A percentile compares a stretch with the other conserved stretches of the same genome.
Conservation (phyloP, 306 rosid genomes). For the Quillaja saponaria region DNA sequence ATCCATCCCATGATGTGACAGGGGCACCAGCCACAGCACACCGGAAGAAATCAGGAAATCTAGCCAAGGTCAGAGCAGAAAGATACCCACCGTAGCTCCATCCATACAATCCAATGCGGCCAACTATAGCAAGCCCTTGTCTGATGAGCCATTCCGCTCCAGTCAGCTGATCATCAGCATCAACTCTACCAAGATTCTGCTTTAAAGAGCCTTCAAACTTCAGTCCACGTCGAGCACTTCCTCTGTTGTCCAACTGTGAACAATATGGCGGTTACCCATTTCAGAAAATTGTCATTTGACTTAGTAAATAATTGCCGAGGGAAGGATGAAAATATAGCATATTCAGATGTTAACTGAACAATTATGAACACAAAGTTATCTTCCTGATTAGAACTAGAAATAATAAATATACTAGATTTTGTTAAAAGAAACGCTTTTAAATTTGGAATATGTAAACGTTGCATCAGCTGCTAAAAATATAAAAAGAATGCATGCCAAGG, state of each 20-base stretch:
- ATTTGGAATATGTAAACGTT: conserved; percentile 21
- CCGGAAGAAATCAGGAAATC: conserved; percentile 69
- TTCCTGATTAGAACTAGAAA: neutral
- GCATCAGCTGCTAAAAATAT: conserved; percentile 1
- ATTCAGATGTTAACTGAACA: neutral
- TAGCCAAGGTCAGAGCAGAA: conserved; percentile 75
- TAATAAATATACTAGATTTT: no score
- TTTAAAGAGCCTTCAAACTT: conserved; percentile 74
- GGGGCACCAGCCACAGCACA: conserved; percentile 93
- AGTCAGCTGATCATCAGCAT: conserved; percentile 80
- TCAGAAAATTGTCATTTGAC: conserved; percentile 13
- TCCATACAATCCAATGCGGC: conserved; percentile 85
- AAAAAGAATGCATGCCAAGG: conserved; percentile 3
- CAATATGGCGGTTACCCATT: conserved; percentile 15
- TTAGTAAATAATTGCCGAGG: neutral
- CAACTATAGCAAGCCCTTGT: conserved; percentile 69
- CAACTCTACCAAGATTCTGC: conserved; percentile 62
- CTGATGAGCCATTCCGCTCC: conserved; percentile 93
- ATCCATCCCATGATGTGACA: conserved; percentile 92
- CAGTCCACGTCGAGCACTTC: conserved; percentile 85
- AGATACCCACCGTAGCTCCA: conserved; percentile 99
- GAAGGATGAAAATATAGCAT: neutral
- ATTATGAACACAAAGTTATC: neutral
- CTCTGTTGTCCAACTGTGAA: conserved; percentile 89
- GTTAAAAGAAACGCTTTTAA: conserved; percentile 1